A percentile compares a stretch with the other conserved stretches of the same genome.
Conservation (phyloP, 2,329 filamentous ascomycete genomes). For the Penicillium sp. region DNA sequence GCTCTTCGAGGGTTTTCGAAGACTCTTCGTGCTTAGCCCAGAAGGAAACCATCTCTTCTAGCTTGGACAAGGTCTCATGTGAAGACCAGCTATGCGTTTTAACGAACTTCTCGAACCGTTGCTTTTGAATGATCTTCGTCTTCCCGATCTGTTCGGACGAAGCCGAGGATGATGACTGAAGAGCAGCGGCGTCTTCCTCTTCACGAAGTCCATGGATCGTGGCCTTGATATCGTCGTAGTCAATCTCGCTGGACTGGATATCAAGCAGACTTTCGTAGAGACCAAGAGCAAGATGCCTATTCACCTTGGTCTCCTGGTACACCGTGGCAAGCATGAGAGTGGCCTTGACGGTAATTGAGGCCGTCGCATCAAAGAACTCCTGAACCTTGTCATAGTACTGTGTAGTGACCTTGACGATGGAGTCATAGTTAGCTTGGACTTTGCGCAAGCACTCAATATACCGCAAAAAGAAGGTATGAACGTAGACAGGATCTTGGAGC, state of each 20-base stretch:
- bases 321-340: conserved; percentile 41
- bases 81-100: conserved; percentile 44
- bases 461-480: conserved; percentile 37
- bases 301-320: conserved; percentile 43
- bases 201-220: conserved; percentile 44
- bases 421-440: conserved; percentile 34
- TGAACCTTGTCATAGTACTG: conserved; percentile 41
- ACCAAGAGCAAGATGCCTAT: conserved; percentile 38
- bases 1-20: conserved; percentile 34
- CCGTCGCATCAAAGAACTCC: conserved; percentile 37
- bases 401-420: conserved; percentile 38
- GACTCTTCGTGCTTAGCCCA: conserved; percentile 38
- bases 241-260: conserved; percentile 35
- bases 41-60: conserved; percentile 42
- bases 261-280: conserved; percentile 44
- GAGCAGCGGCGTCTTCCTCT: conserved; percentile 34
- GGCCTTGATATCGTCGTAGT: conserved; percentile 38
- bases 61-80: conserved; percentile 41
- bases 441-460: conserved; percentile 42
- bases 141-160: conserved; percentile 34
- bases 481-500: conserved; percentile 39
- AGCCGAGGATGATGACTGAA: conserved; percentile 25
- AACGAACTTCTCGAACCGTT: conserved; percentile 34
- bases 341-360: conserved; percentile 42
- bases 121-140: conserved; percentile 33